phyloP scores from a whole-genome alignment of 2,329 filamentous ascomycete species.

The Talaromyces albobiverticillius region DNA sequence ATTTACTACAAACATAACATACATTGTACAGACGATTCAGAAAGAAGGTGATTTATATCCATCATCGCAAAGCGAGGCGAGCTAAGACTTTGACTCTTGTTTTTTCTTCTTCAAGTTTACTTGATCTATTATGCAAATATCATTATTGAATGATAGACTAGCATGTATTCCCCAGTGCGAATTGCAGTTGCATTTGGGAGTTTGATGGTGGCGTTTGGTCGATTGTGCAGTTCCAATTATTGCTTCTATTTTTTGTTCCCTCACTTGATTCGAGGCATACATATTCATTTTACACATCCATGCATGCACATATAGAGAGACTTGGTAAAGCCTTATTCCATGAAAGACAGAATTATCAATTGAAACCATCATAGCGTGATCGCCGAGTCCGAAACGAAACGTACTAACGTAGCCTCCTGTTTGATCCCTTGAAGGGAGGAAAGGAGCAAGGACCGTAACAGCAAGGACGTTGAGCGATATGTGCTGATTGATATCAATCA shows the following conservation, averaged over 20 bases:
- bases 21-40: background rate
- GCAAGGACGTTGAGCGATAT: no score
- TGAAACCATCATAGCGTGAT: no score
- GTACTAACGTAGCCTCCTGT: no score
- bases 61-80: conserved; percentile 5
- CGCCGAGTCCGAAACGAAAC: no score
- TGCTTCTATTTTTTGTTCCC: background rate
- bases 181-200: background rate
- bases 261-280: background rate
- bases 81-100: conserved; percentile 24
- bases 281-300: background rate
- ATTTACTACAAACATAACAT: background rate
- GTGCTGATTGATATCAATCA: background rate
- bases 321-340: no score
- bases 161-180: no score
- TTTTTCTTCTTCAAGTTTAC: conserved; percentile 12
- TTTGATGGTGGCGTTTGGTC: background rate
- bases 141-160: no score
- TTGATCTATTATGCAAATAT: background rate
- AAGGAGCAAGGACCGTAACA: no score
- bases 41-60: background rate
- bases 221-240: background rate
- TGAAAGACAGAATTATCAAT: no score
- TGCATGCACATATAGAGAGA: background rate
- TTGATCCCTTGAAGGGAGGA: no score